Conservation (phyloP, 257 asterid species). For the Ehretia macrophylla region DNA sequence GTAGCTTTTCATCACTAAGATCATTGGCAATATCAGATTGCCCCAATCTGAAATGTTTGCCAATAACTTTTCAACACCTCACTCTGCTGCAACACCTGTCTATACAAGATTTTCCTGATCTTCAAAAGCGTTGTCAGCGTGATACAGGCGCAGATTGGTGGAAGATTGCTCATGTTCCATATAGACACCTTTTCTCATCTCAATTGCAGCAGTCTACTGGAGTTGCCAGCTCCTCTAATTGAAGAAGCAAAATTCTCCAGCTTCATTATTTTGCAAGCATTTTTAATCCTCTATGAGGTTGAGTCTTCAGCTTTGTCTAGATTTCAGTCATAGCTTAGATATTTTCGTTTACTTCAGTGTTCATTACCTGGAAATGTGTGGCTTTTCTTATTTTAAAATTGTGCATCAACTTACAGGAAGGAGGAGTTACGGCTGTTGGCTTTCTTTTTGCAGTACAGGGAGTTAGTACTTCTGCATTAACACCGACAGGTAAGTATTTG, state of each 20-base stretch:
- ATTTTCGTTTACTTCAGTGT: too few species aligned
- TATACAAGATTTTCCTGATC: constrained; percentile 28
- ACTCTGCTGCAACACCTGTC: constrained; percentile 23
- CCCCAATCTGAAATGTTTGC: constrained; percentile 17
- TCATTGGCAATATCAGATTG: constrained; percentile 27
- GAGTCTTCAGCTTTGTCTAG: background rate
- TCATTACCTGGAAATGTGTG: too few species aligned
- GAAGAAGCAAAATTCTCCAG: too few species aligned
- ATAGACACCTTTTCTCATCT: constrained; percentile 8
- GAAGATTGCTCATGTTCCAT: constrained; percentile 22
- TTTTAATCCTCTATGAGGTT: too few species aligned
- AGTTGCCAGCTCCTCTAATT: constrained; percentile 1
- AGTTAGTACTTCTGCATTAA: too few species aligned
- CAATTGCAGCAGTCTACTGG: background rate
- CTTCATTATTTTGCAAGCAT: too few species aligned
- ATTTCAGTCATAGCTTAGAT: too few species aligned
- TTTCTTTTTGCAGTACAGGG: too few species aligned
- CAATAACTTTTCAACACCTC: constrained; percentile 20
- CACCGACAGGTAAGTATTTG: too few species aligned
- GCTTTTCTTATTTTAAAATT: too few species aligned
- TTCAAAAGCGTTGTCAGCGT: constrained; percentile 18
- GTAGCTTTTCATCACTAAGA: constrained; percentile 21
- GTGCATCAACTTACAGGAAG: too few species aligned
- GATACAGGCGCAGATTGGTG: constrained; percentile 24
- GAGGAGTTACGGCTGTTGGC: too few species aligned